Conservation (phyloP, 768 basidiomycete species). For the Leccinum arenicola region DNA sequence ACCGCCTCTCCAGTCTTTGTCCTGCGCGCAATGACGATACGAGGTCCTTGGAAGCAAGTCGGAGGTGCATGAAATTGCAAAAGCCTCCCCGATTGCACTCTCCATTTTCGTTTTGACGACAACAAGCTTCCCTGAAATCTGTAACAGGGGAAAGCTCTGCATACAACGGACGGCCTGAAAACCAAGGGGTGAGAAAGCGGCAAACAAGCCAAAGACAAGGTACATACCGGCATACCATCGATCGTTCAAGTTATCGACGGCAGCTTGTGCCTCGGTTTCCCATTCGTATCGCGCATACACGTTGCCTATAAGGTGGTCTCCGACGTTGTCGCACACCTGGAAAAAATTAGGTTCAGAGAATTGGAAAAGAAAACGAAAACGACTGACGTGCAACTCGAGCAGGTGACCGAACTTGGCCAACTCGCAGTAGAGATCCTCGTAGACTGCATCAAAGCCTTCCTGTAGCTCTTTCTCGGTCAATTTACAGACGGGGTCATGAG, state of each 20-base stretch:
- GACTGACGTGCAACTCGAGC: constrained; percentile 86
- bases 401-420: constrained; percentile 93
- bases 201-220: background rate
- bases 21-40: constrained; percentile 76
- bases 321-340: constrained; percentile 97
- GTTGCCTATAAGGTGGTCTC: constrained; percentile 97
- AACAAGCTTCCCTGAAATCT: constrained; percentile 98
- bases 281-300: constrained; percentile 98
- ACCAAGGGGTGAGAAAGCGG: constrained; percentile 1
- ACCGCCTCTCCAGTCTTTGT: constrained; percentile 77
- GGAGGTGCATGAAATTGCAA: constrained; percentile 99
- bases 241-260: constrained; percentile 90
- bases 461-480: constrained; percentile 84
- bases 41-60: constrained; percentile 81
- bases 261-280: constrained; percentile 95
- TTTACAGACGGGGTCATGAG: constrained; percentile 88
- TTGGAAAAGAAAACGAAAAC: background rate
- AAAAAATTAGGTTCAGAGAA: background rate
- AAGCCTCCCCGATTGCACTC: constrained; percentile 98
- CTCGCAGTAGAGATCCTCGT: constrained; percentile 94
- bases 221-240: constrained; percentile 93
- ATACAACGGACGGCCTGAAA: constrained; percentile 83
- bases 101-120: constrained; percentile 97
- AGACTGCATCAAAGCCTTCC: constrained; percentile 91
- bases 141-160: constrained; percentile 98